phyloP scores from a whole-genome alignment of 768 basidiomycete species.

The Leccinum subgranulosum region DNA sequence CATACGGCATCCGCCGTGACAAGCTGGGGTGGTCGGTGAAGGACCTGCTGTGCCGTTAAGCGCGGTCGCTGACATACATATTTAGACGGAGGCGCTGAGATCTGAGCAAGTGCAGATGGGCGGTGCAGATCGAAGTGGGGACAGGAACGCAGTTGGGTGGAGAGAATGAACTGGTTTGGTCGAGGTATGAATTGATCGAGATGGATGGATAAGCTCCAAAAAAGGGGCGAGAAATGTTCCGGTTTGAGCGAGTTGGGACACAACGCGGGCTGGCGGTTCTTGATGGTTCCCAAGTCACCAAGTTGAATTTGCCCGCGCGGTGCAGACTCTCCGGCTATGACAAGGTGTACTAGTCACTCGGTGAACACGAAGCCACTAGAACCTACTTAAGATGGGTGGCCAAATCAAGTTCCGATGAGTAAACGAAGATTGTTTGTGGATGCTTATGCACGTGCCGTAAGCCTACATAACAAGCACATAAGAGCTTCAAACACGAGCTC shows the following conservation, averaged over 20 bases:
- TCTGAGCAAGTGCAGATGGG: slow-evolving; percentile 6
- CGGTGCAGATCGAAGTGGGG: slow-evolving; percentile 14
- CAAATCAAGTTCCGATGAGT: slow-evolving; percentile 24
- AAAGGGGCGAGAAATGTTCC: slow-evolving; percentile 13
- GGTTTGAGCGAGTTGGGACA: slow-evolving; percentile 23
- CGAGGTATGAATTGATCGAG: slow-evolving; percentile 17
- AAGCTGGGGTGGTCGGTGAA: slow-evolving; percentile 6
- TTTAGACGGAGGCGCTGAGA: slow-evolving; percentile 8
- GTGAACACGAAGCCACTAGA: background rate
- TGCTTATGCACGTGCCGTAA: slow-evolving; percentile 38
- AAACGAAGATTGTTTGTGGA: slow-evolving; percentile 33
- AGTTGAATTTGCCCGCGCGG: background rate
- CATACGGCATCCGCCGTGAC: slow-evolving; percentile 22
- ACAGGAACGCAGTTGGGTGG: background rate
- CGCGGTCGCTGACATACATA: background rate
- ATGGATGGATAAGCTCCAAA: slow-evolving; percentile 18
- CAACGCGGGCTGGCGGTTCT: slow-evolving; percentile 25
- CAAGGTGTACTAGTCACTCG: too few relatives aligned
- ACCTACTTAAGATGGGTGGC: background rate
- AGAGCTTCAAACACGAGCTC: slow-evolving; percentile 35
- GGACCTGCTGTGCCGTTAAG: slow-evolving; percentile 2
- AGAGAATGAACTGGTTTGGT: slow-evolving; percentile 13
- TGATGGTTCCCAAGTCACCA: slow-evolving; percentile 29
- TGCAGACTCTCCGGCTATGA: background rate
- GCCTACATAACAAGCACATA: slow-evolving; percentile 33